Percentiles rank a stretch among this genome's conserved stretches.
These are phyloP conservation scores for Clarireedia homoeocarpa DNA, from an alignment of 2,329 filamentous ascomycete genomes.

Conservation along the genomic window DNA sequence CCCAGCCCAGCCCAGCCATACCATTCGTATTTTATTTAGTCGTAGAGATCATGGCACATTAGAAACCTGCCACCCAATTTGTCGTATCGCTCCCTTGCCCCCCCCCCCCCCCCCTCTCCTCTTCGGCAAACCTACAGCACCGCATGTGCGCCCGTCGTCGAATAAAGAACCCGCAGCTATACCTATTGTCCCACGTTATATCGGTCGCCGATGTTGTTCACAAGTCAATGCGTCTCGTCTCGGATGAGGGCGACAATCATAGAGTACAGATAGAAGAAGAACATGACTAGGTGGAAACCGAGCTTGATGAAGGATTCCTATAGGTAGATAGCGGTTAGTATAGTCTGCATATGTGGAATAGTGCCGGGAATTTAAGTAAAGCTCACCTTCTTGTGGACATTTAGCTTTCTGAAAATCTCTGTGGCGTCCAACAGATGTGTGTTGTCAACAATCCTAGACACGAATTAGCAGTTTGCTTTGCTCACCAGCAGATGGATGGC, in stretches of 20 bases:
- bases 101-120: not conserved
- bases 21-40: slow-evolving; percentile 8
- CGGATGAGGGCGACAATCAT: slow-evolving; percentile 63
- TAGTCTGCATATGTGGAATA: not conserved
- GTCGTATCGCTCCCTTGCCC: not conserved
- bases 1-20: slow-evolving; percentile 1
- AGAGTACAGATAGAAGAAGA: slow-evolving; percentile 95
- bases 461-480: slow-evolving; percentile 29
- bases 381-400: slow-evolving; percentile 92
- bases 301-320: slow-evolving; percentile 99
- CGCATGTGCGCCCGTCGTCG: not conserved
- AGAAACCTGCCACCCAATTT: slow-evolving; percentile 8
- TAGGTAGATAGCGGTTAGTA: not conserved
- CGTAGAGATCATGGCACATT: slow-evolving; percentile 10
- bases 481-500: not conserved
- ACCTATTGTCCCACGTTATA: slow-evolving; percentile 18
- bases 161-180: not conserved
- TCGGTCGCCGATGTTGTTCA: slow-evolving; percentile 18
- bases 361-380: not conserved
- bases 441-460: slow-evolving; percentile 82
- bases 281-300: slow-evolving; percentile 97
- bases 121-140: not conserved
- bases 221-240: slow-evolving; percentile 75
- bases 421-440: slow-evolving; percentile 94
- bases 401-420: slow-evolving; percentile 98